Evolutionary conservation across 306 rosid species (phyloP), one percentile per base, ranked within the genome.

Genomic region (Corylus heterophylla): DNA sequence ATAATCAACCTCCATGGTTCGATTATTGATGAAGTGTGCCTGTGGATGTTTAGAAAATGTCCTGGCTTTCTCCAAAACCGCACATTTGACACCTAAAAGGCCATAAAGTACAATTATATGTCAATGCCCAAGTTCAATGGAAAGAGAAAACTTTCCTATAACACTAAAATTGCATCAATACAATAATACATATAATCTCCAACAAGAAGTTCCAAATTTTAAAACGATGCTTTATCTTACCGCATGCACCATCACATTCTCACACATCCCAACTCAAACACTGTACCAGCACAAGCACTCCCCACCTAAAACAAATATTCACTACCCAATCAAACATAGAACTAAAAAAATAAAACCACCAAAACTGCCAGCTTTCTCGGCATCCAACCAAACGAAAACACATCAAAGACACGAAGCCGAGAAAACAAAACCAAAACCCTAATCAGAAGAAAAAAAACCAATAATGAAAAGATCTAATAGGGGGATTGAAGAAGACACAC

Each of bases 1-100:
- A 76, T 55, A 69, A 31, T 35, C 85, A 78, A 95, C 98, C 98
- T 95, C 98, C 98, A 92, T 91, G 61, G 98, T 81, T 77, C 98
- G 92, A 80, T 95, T 95, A 85, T 95, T 95, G 81, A 95, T 83
- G 87, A 85, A 88, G 72, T 88, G 89, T 61, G 86, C 89, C 82
- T 83, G 89, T 14, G 89, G 91, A 83, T 88, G 91, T 12, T 59
- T 56, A 12, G 89, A 79, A 50, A 85, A 85, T 49, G 50, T 79
- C 76, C 22, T 66, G 74, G 70, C 75, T 71, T 79, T 88, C 83
- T 85, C 91, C 78, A 88, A 52, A 78, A 88, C 76, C 7, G 87
- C 74, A 72, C 91, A 88, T 79, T 85, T 79, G 56, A 85, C 81
- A 75, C 89, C 91, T 88, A 2, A 45, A 31, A 54, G 25, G 20